A percentile compares a stretch with the other conserved stretches of the same genome.
Evolutionary conservation across 768 basidiomycete genomes (phyloP).

Genomic region (Mycena rosella): DNA sequence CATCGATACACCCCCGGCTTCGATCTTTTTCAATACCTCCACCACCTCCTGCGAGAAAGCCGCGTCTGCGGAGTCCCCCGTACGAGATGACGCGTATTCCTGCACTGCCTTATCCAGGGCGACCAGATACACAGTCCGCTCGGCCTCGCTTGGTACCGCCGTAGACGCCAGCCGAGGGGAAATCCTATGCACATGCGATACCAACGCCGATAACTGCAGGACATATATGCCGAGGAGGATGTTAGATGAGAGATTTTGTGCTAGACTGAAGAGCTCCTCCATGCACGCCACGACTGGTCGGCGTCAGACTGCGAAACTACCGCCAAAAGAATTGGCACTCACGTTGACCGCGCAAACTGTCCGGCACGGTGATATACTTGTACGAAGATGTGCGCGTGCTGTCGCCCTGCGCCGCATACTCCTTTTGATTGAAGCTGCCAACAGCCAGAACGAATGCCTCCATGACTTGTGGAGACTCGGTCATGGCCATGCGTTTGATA

Average conservation of each 20-base stretch:
- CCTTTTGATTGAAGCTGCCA: constrained; percentile 17
- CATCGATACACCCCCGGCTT: constrained; percentile 22
- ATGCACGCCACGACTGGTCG: constrained; percentile 16
- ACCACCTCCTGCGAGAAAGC: constrained; percentile 16
- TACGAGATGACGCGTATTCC: constrained; percentile 27
- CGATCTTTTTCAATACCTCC: constrained; percentile 15
- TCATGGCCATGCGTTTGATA: constrained; percentile 9
- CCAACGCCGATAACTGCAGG: constrained; percentile 17
- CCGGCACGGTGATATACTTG: constrained; percentile 11
- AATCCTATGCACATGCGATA: constrained; percentile 15
- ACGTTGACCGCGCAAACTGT: constrained; percentile 21
- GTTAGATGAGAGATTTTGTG: constrained; percentile 20
- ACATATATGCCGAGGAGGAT: constrained; percentile 18
- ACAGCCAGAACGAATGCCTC: constrained; percentile 23
- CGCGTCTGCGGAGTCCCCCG: constrained; percentile 10
- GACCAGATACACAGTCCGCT: constrained; percentile 16
- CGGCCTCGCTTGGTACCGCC: constrained; percentile 13
- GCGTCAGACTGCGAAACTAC: constrained; percentile 12
- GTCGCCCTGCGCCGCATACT: constrained; percentile 19
- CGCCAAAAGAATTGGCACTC: constrained; percentile 8
- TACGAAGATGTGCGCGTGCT: constrained; percentile 14
- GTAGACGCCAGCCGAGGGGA: constrained; percentile 20
- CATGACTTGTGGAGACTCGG: constrained; percentile 18
- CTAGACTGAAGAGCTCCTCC: constrained; percentile 23
- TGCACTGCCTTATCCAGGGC: constrained; percentile 24